Evolutionary conservation across 1,284 basidiomycete species (phyloP), one percentile per base, ranked within the genome.

Genomic region (Trichosporon sp.): DNA sequence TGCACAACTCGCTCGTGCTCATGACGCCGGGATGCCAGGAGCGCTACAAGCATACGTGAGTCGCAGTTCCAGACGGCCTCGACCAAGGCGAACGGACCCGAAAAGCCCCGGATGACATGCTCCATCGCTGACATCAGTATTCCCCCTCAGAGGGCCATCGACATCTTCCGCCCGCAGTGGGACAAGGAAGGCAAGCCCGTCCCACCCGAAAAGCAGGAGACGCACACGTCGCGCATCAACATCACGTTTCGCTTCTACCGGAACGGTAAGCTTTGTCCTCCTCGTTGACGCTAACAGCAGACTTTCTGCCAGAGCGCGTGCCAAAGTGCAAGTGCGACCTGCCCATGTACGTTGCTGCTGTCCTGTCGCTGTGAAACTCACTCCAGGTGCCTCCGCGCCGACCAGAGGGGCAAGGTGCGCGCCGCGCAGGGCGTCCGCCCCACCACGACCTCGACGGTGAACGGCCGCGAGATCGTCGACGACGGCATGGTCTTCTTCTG

Each of bases 21-120:
- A 98, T 98, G 95, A 92, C 95, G 74, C 92, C 92, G 0, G 90
- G 91, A 1, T 91, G 89, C 72, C 95, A 98, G 84, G 94, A 98
- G 81, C 86, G 86, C 23, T 98, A 90, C 85, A 97, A 97, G 73
- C 85, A 85, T 71, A 82, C 80, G 80, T 82, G 65, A 73, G 80
- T 72, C 6, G 32, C 18, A n/a, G 18, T n/a, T n/a, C 9, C n/a
- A 18, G 18, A 3, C 44, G 3, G 18, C 9, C n/a, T 51, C 42
- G n/a, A n/a, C n/a, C n/a, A n/a, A n/a, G n/a, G n/a, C n/a, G n/a
- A n/a, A n/a, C n/a, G n/a, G n/a, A n/a, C n/a, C n/a, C n/a, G n/a
- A n/a, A n/a, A n/a, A n/a, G n/a, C n/a, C n/a, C n/a, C n/a, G n/a
- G n/a, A n/a, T n/a, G n/a, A n/a, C n/a, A n/a, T n/a, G n/a, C n/a